phyloP scores from a whole-genome alignment of 768 basidiomycete species.

The Xerocomus brunneocitrinus region DNA sequence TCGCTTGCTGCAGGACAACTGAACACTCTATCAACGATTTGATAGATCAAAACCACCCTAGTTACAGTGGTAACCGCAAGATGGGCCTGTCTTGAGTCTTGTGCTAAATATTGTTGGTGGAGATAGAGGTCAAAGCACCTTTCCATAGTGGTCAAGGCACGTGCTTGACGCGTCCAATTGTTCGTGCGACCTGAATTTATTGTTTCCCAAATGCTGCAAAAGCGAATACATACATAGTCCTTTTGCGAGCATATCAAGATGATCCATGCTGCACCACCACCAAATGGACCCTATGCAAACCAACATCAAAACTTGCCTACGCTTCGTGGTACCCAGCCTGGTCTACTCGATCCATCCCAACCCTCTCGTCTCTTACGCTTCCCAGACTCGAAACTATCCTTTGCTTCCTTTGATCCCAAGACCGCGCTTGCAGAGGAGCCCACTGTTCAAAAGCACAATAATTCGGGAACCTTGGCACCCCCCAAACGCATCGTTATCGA shows the following conservation, averaged over 20 bases:
- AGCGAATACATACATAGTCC: neutral
- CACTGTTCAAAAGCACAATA: slow-evolving; percentile 38
- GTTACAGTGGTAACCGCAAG: no score
- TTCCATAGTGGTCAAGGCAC: slow-evolving; percentile 2
- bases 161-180: slow-evolving; percentile 11
- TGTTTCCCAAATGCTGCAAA: neutral
- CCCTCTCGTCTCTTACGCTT: slow-evolving; percentile 55
- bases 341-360: slow-evolving; percentile 62
- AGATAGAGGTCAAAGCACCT: no score
- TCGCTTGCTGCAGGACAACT: no score
- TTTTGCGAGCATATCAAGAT: slow-evolving; percentile 4
- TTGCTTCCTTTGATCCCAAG: slow-evolving; percentile 71
- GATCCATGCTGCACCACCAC: slow-evolving; percentile 3
- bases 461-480: slow-evolving; percentile 44
- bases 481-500: slow-evolving; percentile 76
- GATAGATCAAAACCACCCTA: neutral
- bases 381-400: slow-evolving; percentile 56
- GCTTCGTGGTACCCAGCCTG: slow-evolving; percentile 49
- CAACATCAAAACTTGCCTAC: slow-evolving; percentile 12
- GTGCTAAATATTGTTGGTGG: no score
- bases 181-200: neutral
- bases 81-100: no score
- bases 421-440: slow-evolving; percentile 48
- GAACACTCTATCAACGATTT: neutral
- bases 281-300: neutral